These are phyloP conservation scores for Melaleuca quinquenervia DNA, from an alignment of 345 rosid species.

Conservation along the genomic window DNA sequence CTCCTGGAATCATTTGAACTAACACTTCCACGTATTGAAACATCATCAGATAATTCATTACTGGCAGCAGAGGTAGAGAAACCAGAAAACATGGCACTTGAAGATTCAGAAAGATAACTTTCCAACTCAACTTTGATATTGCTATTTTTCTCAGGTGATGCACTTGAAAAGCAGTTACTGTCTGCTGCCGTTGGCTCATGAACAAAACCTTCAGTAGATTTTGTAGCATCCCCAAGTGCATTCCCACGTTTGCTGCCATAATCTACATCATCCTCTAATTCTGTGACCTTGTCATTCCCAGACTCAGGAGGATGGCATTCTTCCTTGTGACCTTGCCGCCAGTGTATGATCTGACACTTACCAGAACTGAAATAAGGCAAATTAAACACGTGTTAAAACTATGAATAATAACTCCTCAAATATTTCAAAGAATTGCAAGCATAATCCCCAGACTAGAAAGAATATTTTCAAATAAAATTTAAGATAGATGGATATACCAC, in stretches of 20 bases:
- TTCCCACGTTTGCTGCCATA: constrained; percentile 8
- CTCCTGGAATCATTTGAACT: constrained; percentile 54
- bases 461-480: background rate
- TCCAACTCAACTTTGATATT: constrained; percentile 33
- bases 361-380: constrained; percentile 51
- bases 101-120: constrained; percentile 37
- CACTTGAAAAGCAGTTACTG: constrained; percentile 18
- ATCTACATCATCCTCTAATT: constrained; percentile 9
- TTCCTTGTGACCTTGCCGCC: constrained; percentile 97
- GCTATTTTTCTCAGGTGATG: constrained; percentile 17
- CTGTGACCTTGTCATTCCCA: constrained; percentile 22
- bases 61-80: constrained; percentile 42
- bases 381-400: background rate
- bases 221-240: constrained; percentile 13
- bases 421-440: background rate
- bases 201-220: constrained; percentile 15
- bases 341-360: constrained; percentile 82
- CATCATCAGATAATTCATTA: constrained; percentile 63
- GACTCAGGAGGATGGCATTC: constrained; percentile 53
- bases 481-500: background rate
- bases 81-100: constrained; percentile 64
- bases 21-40: constrained; percentile 51
- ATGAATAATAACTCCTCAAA: background rate
- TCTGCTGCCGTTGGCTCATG: constrained; percentile 12
- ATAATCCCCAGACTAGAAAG: background rate